Base-by-base conservation (phyloP, 2,329 filamentous ascomycete species). In the Diaporthe sp. region DNA sequence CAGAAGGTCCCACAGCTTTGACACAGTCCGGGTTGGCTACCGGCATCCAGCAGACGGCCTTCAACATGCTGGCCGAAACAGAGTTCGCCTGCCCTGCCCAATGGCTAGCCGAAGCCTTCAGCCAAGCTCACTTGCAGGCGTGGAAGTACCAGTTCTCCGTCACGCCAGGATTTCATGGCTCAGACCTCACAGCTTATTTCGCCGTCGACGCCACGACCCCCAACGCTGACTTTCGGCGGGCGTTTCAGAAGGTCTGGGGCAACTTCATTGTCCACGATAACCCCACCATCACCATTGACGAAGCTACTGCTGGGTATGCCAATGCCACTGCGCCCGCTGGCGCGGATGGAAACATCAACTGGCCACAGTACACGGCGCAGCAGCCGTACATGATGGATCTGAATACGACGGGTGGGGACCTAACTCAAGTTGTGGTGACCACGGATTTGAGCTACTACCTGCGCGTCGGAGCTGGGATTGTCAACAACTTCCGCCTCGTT, bases 41-140 rank as follows among this genome's bases (percentile, higher is more conserved):
- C 1, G 87, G 88, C 12, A 86, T 88, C 72, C 87, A 89, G 75
- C 87, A 89, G 76, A 83, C 86, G 12, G 86, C 85, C 7, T 80
- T 84, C 74, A 85, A 88, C 77, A 84, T 89, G 62, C 87, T 85
- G 55, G 86, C 85, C 42, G 88, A 90, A 81, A 85, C 84, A 1
- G 88, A 86, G 2, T 89, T 89, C 73, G 82, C 86, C 55, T 90
- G 88, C 76, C 86, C 88, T 0, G 84, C 85, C 0, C 88, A 89
- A 79, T 89, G 87, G 87, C 80, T 88, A 62, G 83, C 85, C 15
- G 82, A 85, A 59, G 86, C 87, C 2, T 89, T 85, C 76, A 81
- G 77, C 71, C 75, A 77, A 31, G 79, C 78, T 37, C 77, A 74
- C n/a, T 79, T 80, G 8, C 74, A 81, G 44, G 81, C 81, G n/a